phyloP scores from a whole-genome alignment of 768 basidiomycete species.

The Udeniomyces megalosporus region DNA sequence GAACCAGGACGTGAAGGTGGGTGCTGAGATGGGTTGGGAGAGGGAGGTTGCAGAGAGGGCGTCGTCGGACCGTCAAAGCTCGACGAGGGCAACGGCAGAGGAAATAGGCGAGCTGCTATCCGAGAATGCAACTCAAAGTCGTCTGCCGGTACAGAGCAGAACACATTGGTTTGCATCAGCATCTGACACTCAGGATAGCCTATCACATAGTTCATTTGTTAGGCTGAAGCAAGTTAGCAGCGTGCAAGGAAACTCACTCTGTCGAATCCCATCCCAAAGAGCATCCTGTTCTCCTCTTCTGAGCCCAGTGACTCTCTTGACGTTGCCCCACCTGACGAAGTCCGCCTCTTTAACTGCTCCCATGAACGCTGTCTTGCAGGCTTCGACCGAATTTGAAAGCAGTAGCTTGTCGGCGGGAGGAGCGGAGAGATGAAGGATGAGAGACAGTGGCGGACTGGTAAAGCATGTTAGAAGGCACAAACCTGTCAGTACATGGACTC shows the following conservation, averaged over 20 bases:
- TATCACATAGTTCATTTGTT: neutral
- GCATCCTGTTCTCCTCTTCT: conserved; percentile 86
- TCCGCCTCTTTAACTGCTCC: conserved; percentile 92
- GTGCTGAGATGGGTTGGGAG: neutral
- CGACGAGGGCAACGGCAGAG: conserved; percentile 37
- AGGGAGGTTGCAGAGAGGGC: neutral
- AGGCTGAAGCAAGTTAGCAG: neutral
- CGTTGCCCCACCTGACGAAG: conserved; percentile 91
- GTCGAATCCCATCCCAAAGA: conserved; percentile 90
- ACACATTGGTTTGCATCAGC: no score
- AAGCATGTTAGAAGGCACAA: neutral
- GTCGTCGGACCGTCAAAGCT: neutral
- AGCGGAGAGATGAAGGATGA: conserved; percentile 2
- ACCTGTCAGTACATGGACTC: neutral
- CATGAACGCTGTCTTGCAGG: conserved; percentile 89
- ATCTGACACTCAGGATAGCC: no score
- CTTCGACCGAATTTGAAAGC: conserved; percentile 59
- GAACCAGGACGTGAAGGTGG: conserved; percentile 30
- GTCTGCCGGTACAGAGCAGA: conserved; percentile 38
- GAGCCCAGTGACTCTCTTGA: conserved; percentile 78
- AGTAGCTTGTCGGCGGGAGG: conserved; percentile 71
- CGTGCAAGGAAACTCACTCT: conserved; percentile 46
- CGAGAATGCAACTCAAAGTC: conserved; percentile 93
- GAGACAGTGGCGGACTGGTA: conserved; percentile 1
- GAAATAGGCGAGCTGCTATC: conserved; percentile 81